Evolutionary conservation across 1,284 basidiomycete species (phyloP), one percentile per base, ranked within the genome.

Genomic region (Leccinum fallax): DNA sequence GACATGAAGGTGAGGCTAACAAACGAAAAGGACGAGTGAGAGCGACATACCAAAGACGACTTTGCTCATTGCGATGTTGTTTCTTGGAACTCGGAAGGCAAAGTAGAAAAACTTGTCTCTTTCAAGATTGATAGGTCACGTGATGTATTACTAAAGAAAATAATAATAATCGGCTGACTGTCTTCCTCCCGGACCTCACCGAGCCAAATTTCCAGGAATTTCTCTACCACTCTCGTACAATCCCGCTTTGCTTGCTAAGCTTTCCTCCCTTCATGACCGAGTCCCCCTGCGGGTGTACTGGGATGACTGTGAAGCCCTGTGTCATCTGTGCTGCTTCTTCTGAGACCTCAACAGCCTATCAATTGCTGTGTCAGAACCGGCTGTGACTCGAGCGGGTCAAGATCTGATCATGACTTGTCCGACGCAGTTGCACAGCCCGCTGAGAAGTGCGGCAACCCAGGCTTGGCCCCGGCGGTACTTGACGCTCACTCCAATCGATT

Each of bases 41-140:
- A 24, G 9, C n/a, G 10, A 67, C 74, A 51, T 38, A 77, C 75
- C 75, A 57, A 74, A 74, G 4, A 74, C 73, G 8, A 74, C 73
- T 60, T 75, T 74, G 57, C 73, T 74, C 73, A 74, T 74, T 46
- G 16, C 4, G 16, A 40, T 26, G 40, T 40, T 21, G 3, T 19
- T 24, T 13, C 48, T 36, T 38, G 9, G 21, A 13, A 19, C 28
- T 30, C 28, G 48, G 21, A 28, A 9, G 24, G 0, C 21, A n/a
- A 6, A 30, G 28, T 30, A 30, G 49, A 28, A 49, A 49, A 49
- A 49, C 21, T 49, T 15, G 46, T 19, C 43, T 46, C 43, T 13
- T 48, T 48, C 21, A 11, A 34, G 46, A 21, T 19, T 52, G 51
- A 52, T 26, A 30, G 26, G 26, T 49, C 46, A 49, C 46, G 46